Base-by-base conservation (phyloP, 495 filamentous ascomycete genomes). In the Hyaloscypha bicolor region DNA sequence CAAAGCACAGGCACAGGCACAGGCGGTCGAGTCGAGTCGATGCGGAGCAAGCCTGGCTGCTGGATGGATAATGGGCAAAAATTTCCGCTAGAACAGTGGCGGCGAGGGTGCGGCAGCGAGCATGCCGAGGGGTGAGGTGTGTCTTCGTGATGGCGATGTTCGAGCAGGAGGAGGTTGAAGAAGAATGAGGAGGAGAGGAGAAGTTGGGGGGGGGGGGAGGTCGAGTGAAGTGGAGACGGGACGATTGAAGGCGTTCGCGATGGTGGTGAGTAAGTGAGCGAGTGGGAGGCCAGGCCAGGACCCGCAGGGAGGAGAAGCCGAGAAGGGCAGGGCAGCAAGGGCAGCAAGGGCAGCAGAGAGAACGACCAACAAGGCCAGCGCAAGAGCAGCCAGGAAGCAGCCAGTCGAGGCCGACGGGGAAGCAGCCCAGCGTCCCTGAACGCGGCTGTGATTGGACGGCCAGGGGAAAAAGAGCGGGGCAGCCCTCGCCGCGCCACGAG, bases 1-100 rank as follows among this genome's bases (percentile, higher is more conserved):
- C 39, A 42, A 39, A 60, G 64, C 62, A 65, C 62, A 56, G 52
- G 62, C 62, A 65, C 62, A 56, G 52, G 62, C 62, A 65, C 22
- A 5, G 53, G 6, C 21, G 53, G 53, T 53, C 53, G 33, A 58
- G 19, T 58, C 61, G n/a, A n/a, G 62, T 29, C 42, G 16, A 12
- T 48, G 42, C 42, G 42, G 42, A 11, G 42, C 42, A 6, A 11
- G 42, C 42, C 42, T 14, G 6, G 16, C 42, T 48, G 42, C 42
- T 12, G 42, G 42, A 48, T 48, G 42, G 42, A 12, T 48, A 19
- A 48, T 48, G 42, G 6, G 35, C 1, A 12, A 3, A 37, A 48
- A 6, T 14, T 3, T 25, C 25, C 11, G 9, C 12, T 56, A 56
- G 53, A 56, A 31, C 9, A 56, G 53, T 9, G n/a, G 4, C 19